These are phyloP conservation scores for Lithospermum erythrorhizon DNA, from an alignment of 257 asterid species.

Conservation along the genomic window DNA sequence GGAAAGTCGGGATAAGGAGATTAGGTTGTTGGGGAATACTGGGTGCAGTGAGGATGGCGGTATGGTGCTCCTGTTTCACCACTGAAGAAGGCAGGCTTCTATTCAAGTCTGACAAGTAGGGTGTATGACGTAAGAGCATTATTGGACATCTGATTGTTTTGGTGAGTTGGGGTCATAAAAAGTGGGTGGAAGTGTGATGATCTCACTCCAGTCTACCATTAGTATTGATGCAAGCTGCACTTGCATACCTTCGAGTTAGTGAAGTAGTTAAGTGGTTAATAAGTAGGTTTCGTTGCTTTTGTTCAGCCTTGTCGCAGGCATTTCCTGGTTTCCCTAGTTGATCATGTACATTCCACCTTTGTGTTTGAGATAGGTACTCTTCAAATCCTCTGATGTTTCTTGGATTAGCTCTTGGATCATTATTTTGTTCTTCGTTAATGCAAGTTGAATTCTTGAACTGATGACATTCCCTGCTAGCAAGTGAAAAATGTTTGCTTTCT, in stretches of 20 bases:
- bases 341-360: constrained; percentile 44
- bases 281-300: constrained; percentile 38
- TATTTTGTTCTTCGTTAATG: too few species aligned
- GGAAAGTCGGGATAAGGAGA: constrained; percentile 19
- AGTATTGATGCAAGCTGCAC: not conserved
- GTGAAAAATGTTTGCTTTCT: too few species aligned
- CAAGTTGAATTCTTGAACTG: too few species aligned
- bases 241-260: constrained; percentile 18
- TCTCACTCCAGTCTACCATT: not conserved
- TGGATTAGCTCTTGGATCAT: constrained; percentile 6
- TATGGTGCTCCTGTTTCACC: constrained; percentile 23
- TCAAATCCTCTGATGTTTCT: constrained; percentile 28
- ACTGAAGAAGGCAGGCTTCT: constrained; percentile 31
- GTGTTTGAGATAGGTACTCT: constrained; percentile 24
- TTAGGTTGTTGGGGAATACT: constrained; percentile 26
- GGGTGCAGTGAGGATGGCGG: constrained; percentile 39
- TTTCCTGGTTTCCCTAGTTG: constrained; percentile 29
- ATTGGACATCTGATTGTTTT: not conserved
- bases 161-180: not conserved
- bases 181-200: not conserved
- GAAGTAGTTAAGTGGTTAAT: constrained; percentile 30
- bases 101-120: constrained; percentile 32
- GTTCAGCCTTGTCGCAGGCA: constrained; percentile 27
- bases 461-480: too few species aligned
- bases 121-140: not conserved